Percentiles rank a stretch among this genome's conserved stretches.
phyloP scores from a whole-genome alignment of 2,329 filamentous ascomycete genomes.

The Trichoderma polysporum region DNA sequence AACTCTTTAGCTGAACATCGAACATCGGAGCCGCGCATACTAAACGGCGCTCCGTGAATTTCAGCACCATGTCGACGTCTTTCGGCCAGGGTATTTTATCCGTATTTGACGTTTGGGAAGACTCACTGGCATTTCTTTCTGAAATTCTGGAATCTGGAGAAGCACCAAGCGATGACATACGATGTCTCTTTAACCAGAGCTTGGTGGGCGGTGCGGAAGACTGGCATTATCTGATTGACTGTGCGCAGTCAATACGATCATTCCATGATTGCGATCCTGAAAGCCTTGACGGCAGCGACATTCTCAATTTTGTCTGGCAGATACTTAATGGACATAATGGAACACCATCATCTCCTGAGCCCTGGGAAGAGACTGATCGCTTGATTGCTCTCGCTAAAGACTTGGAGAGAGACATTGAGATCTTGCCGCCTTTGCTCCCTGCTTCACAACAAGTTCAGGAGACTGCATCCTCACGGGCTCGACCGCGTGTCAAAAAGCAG shows the following conservation, averaged over 20 bases:
- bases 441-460: not conserved
- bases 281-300: slow-evolving; percentile 35
- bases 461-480: not conserved
- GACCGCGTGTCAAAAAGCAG: slow-evolving; percentile 9
- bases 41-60: not conserved
- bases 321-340: slow-evolving; percentile 24
- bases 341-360: slow-evolving; percentile 17
- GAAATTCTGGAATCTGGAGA: slow-evolving; percentile 31
- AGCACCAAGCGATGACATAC: slow-evolving; percentile 30
- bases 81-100: slow-evolving; percentile 31
- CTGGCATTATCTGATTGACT: slow-evolving; percentile 37
- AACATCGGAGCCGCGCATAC: not conserved
- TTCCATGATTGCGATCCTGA: slow-evolving; percentile 18
- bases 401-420: slow-evolving; percentile 29
- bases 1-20: not conserved
- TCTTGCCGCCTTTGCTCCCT: slow-evolving; percentile 19
- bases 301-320: slow-evolving; percentile 34
- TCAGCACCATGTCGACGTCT: slow-evolving; percentile 17
- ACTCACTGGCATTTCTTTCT: slow-evolving; percentile 34
- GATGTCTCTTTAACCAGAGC: slow-evolving; percentile 33
- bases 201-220: slow-evolving; percentile 36
- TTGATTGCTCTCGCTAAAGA: slow-evolving; percentile 34
- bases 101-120: slow-evolving; percentile 36
- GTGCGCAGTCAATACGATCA: slow-evolving; percentile 33
- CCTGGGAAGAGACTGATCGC: slow-evolving; percentile 39